Evolutionary conservation across 2,329 filamentous ascomycete species (phyloP), one percentile per base, ranked within the genome.

Genomic region (Shiraia bambusicola): DNA sequence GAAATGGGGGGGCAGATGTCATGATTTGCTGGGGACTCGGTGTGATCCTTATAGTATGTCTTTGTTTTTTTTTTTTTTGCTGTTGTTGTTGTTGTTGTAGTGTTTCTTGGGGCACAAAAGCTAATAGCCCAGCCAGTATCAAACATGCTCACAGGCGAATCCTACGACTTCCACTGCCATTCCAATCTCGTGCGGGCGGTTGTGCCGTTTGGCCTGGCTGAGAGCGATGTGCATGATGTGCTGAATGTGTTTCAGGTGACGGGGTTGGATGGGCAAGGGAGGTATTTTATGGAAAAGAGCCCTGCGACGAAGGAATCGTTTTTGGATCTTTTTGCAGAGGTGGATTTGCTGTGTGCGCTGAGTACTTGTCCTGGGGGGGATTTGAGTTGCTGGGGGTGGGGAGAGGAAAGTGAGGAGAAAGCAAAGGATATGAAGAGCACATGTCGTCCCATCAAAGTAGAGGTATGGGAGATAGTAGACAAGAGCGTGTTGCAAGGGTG

Each of bases 201-300:
- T 2, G 48, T 83, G 1, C 83, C 84, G 0, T 83, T 76, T 47
- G 86, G 87, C 0, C 65, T 93, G 29, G 77, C 74, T 4, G 88
- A 93, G 67, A 73, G 74, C 22, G 87, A 93, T 60, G 81, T 93
- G 1, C 88, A 94, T 58, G 88, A 94, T 63, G 88, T 94, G 0
- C 76, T 94, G 39, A 94, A 94, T 59, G 75, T 94, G 3, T 93
- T 94, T 62, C 88, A 94, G 65, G 87, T 91, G 6, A 93, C 88
- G 0, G 87, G 88, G 0, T 63, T 93, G 33, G 84, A 93, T 56
- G 74, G 79, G 9, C 54, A 62, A 26, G 58, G 60, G 1, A 37
- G 57, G 11, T 62, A 61, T 26, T 38, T 88, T 47, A 94, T 94
- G 77, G 66, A 69, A 45, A 35, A 61, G 1, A 60, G 56, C 14